Percentiles rank a stretch among this genome's conserved stretches.
Conservation (phyloP, 2,329 filamentous ascomycete genomes). For the Beauveria brongniartii region DNA sequence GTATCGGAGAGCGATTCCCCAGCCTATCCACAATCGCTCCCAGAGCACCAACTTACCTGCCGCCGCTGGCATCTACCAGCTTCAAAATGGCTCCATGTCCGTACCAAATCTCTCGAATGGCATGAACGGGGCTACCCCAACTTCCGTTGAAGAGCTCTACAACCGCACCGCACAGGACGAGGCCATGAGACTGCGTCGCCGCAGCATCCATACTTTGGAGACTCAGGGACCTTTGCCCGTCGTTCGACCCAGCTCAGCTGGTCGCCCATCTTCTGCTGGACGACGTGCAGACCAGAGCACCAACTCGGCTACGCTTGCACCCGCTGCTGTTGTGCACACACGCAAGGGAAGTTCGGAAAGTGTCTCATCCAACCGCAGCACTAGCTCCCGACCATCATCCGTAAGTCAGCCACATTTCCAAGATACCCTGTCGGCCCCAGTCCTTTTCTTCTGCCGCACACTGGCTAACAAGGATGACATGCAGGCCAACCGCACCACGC, state of each 20-base stretch:
- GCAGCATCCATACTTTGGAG: conserved; percentile 67
- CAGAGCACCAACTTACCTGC: conserved; percentile 27
- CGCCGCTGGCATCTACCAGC: conserved; percentile 21
- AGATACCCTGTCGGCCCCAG: conserved; percentile 14
- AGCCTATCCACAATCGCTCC: conserved; percentile 25
- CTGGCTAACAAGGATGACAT: conserved; percentile 40
- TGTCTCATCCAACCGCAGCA: conserved; percentile 48
- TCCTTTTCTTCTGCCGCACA: conserved; percentile 19
- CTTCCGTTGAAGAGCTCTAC: conserved; percentile 59
- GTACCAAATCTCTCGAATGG: conserved; percentile 42
- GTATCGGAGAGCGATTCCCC: conserved; percentile 62
- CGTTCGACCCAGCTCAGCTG: conserved; percentile 25
- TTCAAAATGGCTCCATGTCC: conserved; percentile 24
- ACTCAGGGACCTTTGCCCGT: conserved; percentile 25
- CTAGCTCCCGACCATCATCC: conserved; percentile 53
- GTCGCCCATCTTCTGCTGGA: conserved; percentile 17
- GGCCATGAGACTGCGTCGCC: conserved; percentile 68
- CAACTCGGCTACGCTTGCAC: conserved; percentile 31
- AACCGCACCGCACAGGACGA: conserved; percentile 53
- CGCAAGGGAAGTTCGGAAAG: conserved; percentile 59
- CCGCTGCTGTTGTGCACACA: conserved; percentile 20
- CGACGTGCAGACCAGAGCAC: conserved; percentile 24
- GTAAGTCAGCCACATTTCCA: conserved; percentile 41
- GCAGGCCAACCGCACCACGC: conserved; percentile 53
- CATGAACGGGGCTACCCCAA: conserved; percentile 38